Evolutionary conservation across 305 asterid species (phyloP).

Genomic region (Fraxinus ornus): DNA sequence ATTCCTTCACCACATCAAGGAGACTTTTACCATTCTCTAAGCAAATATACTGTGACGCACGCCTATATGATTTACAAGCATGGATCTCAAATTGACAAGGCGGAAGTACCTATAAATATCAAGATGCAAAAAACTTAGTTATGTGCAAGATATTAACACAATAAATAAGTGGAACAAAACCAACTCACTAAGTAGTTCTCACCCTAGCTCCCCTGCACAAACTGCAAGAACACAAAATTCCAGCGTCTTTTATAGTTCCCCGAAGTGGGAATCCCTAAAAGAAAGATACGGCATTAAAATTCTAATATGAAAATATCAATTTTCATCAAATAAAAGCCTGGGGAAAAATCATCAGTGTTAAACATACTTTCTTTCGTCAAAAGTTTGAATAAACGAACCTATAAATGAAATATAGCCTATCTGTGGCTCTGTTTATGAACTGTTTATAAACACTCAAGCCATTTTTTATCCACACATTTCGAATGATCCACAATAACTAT

Average conservation of each 20-base stretch:
- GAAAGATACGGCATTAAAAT: constrained; percentile 24
- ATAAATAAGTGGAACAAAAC: constrained; percentile 6
- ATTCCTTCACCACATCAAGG: constrained; percentile 89
- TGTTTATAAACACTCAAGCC: background rate
- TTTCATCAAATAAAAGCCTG: constrained; percentile 13
- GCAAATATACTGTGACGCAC: constrained; percentile 92
- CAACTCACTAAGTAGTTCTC: constrained; percentile 31
- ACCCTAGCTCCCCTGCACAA: constrained; percentile 77
- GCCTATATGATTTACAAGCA: constrained; percentile 89
- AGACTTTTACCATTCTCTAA: constrained; percentile 95
- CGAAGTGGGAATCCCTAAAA: constrained; percentile 85
- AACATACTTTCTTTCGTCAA: background rate
- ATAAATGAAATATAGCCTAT: background rate
- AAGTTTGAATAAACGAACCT: background rate
- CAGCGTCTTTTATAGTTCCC: constrained; percentile 83
- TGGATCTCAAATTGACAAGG: constrained; percentile 97
- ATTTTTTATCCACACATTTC: background rate
- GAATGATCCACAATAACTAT: background rate
- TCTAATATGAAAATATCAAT: constrained; percentile 8
- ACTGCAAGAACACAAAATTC: constrained; percentile 85
- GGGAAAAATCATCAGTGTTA: background rate
- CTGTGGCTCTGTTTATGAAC: background rate
- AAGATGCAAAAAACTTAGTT: constrained; percentile 14
- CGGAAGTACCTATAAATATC: constrained; percentile 62
- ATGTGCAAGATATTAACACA: constrained; percentile 7